A percentile compares a stretch with the other conserved stretches of the same genome.
Evolutionary conservation across 2,329 filamentous ascomycete species (phyloP).

Genomic region (Aspergillus luchuensis): DNA sequence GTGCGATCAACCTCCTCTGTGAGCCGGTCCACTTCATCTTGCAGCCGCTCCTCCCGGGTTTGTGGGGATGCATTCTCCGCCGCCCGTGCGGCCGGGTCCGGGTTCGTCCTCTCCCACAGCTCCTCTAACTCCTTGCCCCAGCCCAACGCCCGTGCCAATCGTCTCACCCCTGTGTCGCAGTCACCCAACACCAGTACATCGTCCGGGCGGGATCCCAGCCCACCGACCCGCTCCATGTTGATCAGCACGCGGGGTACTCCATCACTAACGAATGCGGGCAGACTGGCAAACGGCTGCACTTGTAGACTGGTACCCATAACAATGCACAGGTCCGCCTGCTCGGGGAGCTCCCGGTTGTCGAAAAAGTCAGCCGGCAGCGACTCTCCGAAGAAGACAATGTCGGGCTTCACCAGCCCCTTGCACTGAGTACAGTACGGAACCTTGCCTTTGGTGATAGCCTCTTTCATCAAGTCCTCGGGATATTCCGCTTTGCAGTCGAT

Average conservation of each 20-base stretch:
- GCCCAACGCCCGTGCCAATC: constrained; percentile 75
- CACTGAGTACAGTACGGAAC: constrained; percentile 74
- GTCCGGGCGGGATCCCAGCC: constrained; percentile 73
- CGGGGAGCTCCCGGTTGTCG: constrained; percentile 56
- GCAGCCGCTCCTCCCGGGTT: constrained; percentile 58
- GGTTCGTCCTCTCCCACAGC: constrained; percentile 70
- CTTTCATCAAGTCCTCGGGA: constrained; percentile 72
- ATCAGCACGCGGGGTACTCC: constrained; percentile 77
- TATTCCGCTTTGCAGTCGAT: constrained; percentile 80
- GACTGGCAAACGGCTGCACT: constrained; percentile 84
- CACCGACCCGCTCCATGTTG: constrained; percentile 82
- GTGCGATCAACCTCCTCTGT: constrained; percentile 61
- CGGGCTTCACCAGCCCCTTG: constrained; percentile 81
- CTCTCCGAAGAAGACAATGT: constrained; percentile 94
- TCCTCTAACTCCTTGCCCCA: constrained; percentile 83
- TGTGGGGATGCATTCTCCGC: constrained; percentile 39
- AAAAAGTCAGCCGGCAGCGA: constrained; percentile 68
- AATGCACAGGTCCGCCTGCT: constrained; percentile 73
- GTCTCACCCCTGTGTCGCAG: constrained; percentile 79
- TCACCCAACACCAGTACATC: constrained; percentile 82
- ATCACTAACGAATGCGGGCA: constrained; percentile 66
- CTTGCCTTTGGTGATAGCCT: constrained; percentile 64
- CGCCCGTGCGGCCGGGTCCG: constrained; percentile 58
- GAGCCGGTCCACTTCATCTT: constrained; percentile 60
- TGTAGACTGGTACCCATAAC: constrained; percentile 85